A percentile compares a stretch with the other conserved stretches of the same genome.
phyloP scores from a whole-genome alignment of 768 basidiomycete genomes.

The Mycena haematopus region DNA sequence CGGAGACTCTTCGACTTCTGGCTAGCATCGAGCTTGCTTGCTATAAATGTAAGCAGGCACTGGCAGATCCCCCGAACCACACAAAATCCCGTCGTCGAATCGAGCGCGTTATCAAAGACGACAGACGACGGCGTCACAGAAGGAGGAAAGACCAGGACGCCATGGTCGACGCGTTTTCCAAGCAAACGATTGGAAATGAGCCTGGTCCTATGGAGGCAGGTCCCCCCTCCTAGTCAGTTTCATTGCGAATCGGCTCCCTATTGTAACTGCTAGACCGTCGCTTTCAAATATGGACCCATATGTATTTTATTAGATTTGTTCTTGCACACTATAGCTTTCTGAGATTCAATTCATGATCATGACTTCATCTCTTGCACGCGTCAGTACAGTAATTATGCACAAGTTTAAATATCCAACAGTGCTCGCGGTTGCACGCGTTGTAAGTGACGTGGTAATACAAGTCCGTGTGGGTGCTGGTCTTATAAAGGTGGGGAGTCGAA shows the following conservation, averaged over 20 bases:
- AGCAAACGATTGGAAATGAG: constrained; percentile 49
- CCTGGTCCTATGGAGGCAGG: constrained; percentile 33
- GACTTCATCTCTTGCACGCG: not conserved
- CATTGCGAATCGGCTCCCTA: not conserved
- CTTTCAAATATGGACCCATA: constrained; percentile 28
- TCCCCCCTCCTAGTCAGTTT: constrained; percentile 31
- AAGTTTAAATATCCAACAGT: not conserved
- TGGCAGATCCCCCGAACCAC: constrained; percentile 72
- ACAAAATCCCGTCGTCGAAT: constrained; percentile 71
- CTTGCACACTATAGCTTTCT: constrained; percentile 16
- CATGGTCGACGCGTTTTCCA: constrained; percentile 81
- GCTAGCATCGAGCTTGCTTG: constrained; percentile 88
- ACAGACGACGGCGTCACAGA: constrained; percentile 79
- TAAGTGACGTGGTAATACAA: constrained; percentile 12
- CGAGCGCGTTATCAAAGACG: constrained; percentile 85
- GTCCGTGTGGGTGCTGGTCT: not conserved
- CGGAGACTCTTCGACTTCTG: constrained; percentile 81
- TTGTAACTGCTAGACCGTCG: constrained; percentile 25
- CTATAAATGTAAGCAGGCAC: constrained; percentile 73
- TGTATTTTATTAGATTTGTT: constrained; percentile 29
- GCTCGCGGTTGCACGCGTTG: not conserved
- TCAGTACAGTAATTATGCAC: not conserved
- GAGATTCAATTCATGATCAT: constrained; percentile 16
- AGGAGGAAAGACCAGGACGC: constrained; percentile 85
- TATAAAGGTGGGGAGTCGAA: constrained; percentile 1